These are phyloP conservation scores for Gaeumannomyces tritici DNA, from an alignment of 2,329 filamentous ascomycete genomes.

Conservation along the genomic window DNA sequence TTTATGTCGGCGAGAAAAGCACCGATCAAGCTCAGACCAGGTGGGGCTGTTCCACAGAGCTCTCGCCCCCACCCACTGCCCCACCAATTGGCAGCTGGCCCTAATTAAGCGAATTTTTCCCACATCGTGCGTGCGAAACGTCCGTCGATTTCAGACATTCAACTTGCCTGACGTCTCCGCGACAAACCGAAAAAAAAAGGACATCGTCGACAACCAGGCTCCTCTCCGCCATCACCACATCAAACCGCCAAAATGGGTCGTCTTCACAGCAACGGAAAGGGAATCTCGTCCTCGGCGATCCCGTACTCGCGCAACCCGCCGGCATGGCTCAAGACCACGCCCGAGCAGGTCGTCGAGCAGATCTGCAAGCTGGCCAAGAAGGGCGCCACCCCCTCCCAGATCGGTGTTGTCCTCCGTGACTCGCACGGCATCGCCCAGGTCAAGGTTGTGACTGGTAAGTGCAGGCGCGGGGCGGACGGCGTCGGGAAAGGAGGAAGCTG, in stretches of 20 bases:
- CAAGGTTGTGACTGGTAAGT: conserved; percentile 90
- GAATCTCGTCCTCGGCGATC: conserved; percentile 90
- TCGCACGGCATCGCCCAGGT: conserved; percentile 97
- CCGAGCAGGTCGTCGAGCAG: conserved; percentile 97
- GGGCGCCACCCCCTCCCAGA: conserved; percentile 97
- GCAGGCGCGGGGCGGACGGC: neutral
- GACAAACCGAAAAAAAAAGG: conserved; percentile 9
- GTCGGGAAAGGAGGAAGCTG: neutral
- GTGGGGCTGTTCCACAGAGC: neutral
- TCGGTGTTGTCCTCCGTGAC: conserved; percentile 97
- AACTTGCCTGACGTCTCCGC: conserved; percentile 4
- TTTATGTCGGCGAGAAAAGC: neutral
- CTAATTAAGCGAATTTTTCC: conserved; percentile 37
- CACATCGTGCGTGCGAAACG: conserved; percentile 7
- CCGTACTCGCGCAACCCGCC: conserved; percentile 93
- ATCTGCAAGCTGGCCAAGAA: conserved; percentile 99
- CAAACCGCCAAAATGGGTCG: conserved; percentile 70
- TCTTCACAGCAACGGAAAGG: conserved; percentile 99
- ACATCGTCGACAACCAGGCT: conserved; percentile 14
- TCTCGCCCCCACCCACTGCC: neutral
- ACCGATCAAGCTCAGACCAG: neutral
- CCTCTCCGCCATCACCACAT: conserved; percentile 24
- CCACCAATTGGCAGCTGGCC: conserved; percentile 19
- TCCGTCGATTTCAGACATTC: neutral
- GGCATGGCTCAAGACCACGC: conserved; percentile 97